Percentiles rank a stretch among this genome's conserved stretches.
Evolutionary conservation across 2,329 filamentous ascomycete genomes (phyloP).

Genomic region (Trichoderma oligosporum): DNA sequence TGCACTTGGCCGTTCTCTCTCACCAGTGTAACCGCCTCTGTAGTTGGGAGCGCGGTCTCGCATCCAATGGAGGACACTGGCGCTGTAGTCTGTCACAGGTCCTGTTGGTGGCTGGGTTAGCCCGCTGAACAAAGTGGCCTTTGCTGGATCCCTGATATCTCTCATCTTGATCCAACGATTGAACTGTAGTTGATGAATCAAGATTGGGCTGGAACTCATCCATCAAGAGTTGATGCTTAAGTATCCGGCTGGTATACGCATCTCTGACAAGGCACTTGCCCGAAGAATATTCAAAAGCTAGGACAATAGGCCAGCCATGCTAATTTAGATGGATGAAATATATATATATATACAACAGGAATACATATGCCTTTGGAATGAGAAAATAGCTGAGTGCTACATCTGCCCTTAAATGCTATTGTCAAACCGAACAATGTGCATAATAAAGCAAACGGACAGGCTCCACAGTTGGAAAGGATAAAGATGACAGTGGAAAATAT

Average conservation of each 20-base stretch:
- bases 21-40: slow-evolving; percentile 65
- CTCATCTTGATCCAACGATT: too few species aligned
- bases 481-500: background rate
- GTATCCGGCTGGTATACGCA: background rate
- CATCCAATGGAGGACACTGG: slow-evolving; percentile 89
- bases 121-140: background rate
- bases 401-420: background rate
- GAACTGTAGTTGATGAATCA: background rate
- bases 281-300: background rate
- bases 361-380: background rate
- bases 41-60: slow-evolving; percentile 68
- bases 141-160: background rate
- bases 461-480: background rate
- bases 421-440: background rate
- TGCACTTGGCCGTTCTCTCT: slow-evolving; percentile 76
- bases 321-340: background rate
- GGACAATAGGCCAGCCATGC: background rate
- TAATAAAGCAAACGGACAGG: background rate
- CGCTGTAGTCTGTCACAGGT: slow-evolving; percentile 88
- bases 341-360: too few species aligned
- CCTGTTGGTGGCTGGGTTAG: slow-evolving; percentile 46
- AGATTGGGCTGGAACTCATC: background rate
- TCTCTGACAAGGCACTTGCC: background rate
- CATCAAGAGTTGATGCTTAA: background rate
- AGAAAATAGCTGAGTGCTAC: background rate